Conservation (phyloP, 306 rosid species). For the Dalbergia oliveri region DNA sequence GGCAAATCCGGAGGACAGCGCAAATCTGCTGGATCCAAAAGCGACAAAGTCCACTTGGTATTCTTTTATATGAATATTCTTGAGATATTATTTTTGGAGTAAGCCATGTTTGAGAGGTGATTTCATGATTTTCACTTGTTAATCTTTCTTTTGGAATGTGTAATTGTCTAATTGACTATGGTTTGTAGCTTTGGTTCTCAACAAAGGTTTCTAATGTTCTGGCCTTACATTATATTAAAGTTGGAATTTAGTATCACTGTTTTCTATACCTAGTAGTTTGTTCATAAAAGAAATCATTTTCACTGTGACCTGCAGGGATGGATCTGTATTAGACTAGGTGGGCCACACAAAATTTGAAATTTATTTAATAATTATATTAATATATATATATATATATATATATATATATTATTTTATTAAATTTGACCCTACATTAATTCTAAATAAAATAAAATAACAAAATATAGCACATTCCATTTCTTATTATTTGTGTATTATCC, state of each 20-base stretch:
- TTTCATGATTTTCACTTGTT: conserved; percentile 34
- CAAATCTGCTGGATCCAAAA: conserved; percentile 80
- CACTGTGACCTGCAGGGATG: neutral
- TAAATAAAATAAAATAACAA: too few relatives aligned
- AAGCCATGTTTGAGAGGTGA: conserved; percentile 36
- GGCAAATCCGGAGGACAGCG: conserved; percentile 76
- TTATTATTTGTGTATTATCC: too few relatives aligned
- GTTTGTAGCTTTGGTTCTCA: conserved; percentile 26
- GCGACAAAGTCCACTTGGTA: conserved; percentile 88
- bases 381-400: too few relatives aligned
- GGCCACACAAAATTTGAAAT: too few relatives aligned
- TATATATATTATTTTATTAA: too few relatives aligned
- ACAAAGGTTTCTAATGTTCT: conserved; percentile 27
- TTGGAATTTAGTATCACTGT: conserved; percentile 38
- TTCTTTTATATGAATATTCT: conserved; percentile 45
- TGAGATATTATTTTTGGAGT: conserved; percentile 22
- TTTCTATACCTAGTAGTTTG: conserved; percentile 27
- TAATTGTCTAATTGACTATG: conserved; percentile 26
- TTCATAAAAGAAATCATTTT: conserved; percentile 36
- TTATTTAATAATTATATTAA: too few relatives aligned
- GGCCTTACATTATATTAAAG: conserved; percentile 2
- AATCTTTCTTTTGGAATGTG: conserved; percentile 20
- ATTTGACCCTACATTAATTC: too few relatives aligned
- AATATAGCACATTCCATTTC: too few relatives aligned
- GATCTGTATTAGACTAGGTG: too few relatives aligned